phyloP scores from a whole-genome alignment of 2,329 filamentous ascomycete species.

The Aspergillus viridinutans region DNA sequence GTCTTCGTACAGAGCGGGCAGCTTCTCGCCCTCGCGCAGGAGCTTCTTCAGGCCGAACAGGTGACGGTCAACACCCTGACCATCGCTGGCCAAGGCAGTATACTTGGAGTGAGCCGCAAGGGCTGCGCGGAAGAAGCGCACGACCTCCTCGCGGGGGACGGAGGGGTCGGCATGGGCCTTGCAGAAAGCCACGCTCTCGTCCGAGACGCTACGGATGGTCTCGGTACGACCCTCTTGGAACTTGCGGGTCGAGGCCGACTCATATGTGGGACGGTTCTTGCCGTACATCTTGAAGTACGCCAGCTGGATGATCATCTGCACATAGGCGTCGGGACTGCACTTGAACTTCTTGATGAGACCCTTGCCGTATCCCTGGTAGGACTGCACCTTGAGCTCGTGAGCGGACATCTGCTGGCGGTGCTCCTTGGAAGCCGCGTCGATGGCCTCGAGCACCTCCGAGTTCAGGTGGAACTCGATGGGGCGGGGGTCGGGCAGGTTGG shows the following conservation, averaged over 20 bases:
- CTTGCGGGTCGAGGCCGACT: conserved; percentile 88
- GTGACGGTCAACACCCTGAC: conserved; percentile 91
- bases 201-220: conserved; percentile 87
- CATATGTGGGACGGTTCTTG: conserved; percentile 95
- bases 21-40: conserved; percentile 70
- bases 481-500: conserved; percentile 75
- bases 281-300: conserved; percentile 99
- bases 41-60: conserved; percentile 96
- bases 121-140: conserved; percentile 76
- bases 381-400: conserved; percentile 89
- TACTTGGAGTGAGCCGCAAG: conserved; percentile 82
- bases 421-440: conserved; percentile 72
- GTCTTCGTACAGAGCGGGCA: conserved; percentile 82
- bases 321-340: conserved; percentile 94
- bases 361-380: conserved; percentile 97
- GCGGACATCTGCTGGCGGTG: conserved; percentile 77
- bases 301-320: conserved; percentile 97
- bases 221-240: conserved; percentile 97
- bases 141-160: conserved; percentile 60
- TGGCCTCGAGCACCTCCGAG: conserved; percentile 68
- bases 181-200: conserved; percentile 89
- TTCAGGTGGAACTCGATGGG: conserved; percentile 75
- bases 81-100: conserved; percentile 82
- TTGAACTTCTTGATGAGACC: conserved; percentile 99
- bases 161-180: conserved; percentile 72